These are phyloP conservation scores for Smithsoniella earleae DNA, from an alignment of 163 green algal genomes.

Conservation along the genomic window DNA sequence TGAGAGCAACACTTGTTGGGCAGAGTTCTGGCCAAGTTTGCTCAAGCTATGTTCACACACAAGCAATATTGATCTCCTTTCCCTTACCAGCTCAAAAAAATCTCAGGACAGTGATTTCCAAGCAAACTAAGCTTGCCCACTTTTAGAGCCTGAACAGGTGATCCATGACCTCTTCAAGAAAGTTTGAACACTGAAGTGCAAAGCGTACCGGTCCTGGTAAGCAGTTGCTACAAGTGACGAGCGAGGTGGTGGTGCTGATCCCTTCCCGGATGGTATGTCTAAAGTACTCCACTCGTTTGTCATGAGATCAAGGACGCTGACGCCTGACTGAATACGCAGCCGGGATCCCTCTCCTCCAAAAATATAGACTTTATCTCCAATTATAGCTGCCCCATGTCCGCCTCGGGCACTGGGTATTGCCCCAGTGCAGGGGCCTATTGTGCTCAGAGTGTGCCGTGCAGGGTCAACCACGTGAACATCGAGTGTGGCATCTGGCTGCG, in stretches of 20 bases:
- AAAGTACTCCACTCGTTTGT: slow-evolving; percentile 24
- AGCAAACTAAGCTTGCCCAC: too few relatives aligned
- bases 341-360: slow-evolving; percentile 18
- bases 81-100: too few relatives aligned
- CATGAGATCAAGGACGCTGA: slow-evolving; percentile 28
- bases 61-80: too few relatives aligned
- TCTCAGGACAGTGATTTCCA: too few relatives aligned
- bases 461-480: slow-evolving; percentile 2
- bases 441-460: not conserved
- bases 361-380: slow-evolving; percentile 21
- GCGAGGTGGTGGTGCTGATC: not conserved
- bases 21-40: too few relatives aligned
- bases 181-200: not conserved
- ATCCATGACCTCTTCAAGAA: too few relatives aligned
- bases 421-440: slow-evolving; percentile 8
- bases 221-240: not conserved
- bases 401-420: not conserved
- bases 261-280: not conserved
- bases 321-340: slow-evolving; percentile 13
- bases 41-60: too few relatives aligned
- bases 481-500: not conserved
- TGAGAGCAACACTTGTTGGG: too few relatives aligned
- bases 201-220: slow-evolving; percentile 8
- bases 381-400: not conserved
- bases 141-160: too few relatives aligned